Percentiles rank a stretch among this genome's conserved stretches.
These are phyloP conservation scores for Zymoseptoria brevis DNA, from an alignment of 2,329 filamentous ascomycete genomes.

Conservation along the genomic window DNA sequence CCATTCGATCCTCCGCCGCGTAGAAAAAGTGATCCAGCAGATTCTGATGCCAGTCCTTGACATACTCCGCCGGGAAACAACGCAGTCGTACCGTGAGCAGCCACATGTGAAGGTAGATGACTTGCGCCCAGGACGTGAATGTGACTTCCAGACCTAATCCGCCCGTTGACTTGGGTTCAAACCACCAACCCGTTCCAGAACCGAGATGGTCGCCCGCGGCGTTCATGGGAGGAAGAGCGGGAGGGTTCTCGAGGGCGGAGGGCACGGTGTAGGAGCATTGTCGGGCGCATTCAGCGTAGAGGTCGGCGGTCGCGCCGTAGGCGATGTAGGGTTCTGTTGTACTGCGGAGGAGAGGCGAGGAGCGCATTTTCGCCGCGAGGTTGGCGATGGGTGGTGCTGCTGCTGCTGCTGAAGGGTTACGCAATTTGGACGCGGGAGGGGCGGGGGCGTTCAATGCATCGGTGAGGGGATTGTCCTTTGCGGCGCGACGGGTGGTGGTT, in stretches of 20 bases:
- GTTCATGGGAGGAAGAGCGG: constrained; percentile 60
- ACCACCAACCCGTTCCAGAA: constrained; percentile 68
- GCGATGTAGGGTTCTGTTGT: constrained; percentile 65
- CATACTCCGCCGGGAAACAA: constrained; percentile 61
- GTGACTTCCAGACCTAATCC: constrained; percentile 67
- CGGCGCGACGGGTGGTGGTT: constrained; percentile 2
- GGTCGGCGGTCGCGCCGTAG: constrained; percentile 66
- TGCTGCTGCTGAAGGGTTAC: constrained; percentile 6
- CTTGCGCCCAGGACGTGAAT: constrained; percentile 92
- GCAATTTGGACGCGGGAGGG: constrained; percentile 8
- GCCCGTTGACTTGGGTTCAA: constrained; percentile 42
- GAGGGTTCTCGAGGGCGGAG: constrained; percentile 52
- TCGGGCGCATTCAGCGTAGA: constrained; percentile 67
- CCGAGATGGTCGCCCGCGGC: constrained; percentile 78
- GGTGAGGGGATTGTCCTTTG: background rate
- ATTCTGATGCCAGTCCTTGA: constrained; percentile 76
- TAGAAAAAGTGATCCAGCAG: constrained; percentile 94
- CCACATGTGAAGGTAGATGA: constrained; percentile 95
- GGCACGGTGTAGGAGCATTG: constrained; percentile 72
- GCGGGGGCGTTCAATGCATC: constrained; percentile 5
- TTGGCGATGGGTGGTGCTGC: constrained; percentile 12
- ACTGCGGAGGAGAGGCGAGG: constrained; percentile 27
- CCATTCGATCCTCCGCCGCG: constrained; percentile 77
- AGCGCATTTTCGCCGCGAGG: constrained; percentile 20
- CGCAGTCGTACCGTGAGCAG: constrained; percentile 76